Conservation (phyloP, 192 early-diverging fungal species). For the Geosiphon pyriformis region DNA sequence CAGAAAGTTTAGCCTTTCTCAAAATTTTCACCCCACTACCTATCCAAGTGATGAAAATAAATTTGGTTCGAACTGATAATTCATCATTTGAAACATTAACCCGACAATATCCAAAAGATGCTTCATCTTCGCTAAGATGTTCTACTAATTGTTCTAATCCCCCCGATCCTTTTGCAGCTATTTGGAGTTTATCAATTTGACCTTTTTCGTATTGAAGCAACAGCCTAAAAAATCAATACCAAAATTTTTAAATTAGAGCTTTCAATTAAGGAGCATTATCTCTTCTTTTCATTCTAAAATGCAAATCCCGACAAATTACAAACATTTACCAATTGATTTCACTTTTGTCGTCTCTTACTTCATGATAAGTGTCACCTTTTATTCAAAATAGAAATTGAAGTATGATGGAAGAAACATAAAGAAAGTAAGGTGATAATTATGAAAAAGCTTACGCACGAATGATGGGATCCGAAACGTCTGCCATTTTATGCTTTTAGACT, state of each 20-base stretch:
- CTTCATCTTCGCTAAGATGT: neutral
- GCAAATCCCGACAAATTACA: neutral
- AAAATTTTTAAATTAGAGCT: no score
- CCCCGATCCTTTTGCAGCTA: conserved; percentile 11
- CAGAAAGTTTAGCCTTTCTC: conserved; percentile 16
- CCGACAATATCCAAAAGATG: conserved; percentile 10
- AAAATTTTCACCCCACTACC: conserved; percentile 14
- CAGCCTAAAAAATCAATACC: no score
- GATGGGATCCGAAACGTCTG: conserved; percentile 1
- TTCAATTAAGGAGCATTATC: no score
- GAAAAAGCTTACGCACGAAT: neutral
- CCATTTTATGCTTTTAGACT: no score
- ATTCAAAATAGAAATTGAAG: neutral
- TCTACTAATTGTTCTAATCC: conserved; percentile 10
- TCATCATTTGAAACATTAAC: conserved; percentile 19
- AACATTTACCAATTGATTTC: neutral
- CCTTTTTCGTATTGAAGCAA: conserved; percentile 8
- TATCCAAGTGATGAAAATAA: conserved; percentile 15
- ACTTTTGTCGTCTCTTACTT: conserved; percentile 19
- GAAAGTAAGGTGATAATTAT: neutral
- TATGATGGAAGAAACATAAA: neutral
- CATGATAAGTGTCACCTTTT: conserved; percentile 14
- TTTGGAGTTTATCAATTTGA: neutral
- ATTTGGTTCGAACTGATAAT: conserved; percentile 19
- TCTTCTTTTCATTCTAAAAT: neutral